Evolutionary conservation across 306 rosid species (phyloP), one percentile per base, ranked within the genome.

Genomic region (Biancaea sappan): DNA sequence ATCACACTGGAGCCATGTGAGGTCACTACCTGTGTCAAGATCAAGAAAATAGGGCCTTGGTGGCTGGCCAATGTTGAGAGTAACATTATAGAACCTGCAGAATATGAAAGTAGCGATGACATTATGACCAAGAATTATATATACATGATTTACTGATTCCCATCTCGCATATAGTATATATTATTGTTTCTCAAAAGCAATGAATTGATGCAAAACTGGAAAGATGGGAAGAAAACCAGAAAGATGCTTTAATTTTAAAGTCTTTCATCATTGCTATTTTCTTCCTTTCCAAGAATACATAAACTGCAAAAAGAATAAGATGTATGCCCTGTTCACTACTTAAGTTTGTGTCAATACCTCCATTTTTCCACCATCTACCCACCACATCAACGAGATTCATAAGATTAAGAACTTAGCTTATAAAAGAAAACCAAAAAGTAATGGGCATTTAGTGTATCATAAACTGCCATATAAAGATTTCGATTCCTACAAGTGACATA

Each of bases 1-100:
- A 72, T 91, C 96, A 73, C 98, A 94, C 81, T 91, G 98, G 80
- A 94, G 97, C 98, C 98, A 94, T 56, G 98, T 89, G 74, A 94
- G 94, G 84, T 94, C 98, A 76, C 98, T 94, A 15, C 98, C 98
- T 0, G 97, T 94, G 83, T 94, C 98, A 37, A 95, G 90, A 73
- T 94, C 98, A 50, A 94, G 86, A 86, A 83, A 94, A 81, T 91
- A 94, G 6, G 97, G 98, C 85, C 81, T 91, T 2, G 98, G 84
- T 67, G 98, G 98, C 62, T 86, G 84, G 6, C 98, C 98, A 26
- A 94, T 72, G 79, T 72, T 84, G 13, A 94, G 71, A 56, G 98
- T 94, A 10, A 91, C 92, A 64, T 94, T 94, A 71, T 91, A 94
- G 62, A 79, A 86, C 84, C 98, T 94, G 88, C 75, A 78, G 78